Evolutionary conservation across 2,329 filamentous ascomycete genomes (phyloP), one percentile per base, ranked within the genome.

Genomic region (Clonostachys sp.): DNA sequence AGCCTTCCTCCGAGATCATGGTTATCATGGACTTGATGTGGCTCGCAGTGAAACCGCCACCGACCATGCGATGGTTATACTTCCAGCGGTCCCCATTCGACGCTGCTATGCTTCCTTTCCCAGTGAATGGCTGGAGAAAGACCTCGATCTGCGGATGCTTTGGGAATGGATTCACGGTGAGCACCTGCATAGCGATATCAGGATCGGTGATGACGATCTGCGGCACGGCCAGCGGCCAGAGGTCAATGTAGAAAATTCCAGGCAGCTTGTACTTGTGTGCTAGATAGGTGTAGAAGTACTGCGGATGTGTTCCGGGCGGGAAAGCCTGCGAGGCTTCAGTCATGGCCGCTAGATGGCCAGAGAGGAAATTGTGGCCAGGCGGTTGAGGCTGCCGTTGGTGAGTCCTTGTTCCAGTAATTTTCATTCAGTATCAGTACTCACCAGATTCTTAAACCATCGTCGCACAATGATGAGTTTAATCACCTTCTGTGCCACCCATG

Each of bases 231-330:
- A 62, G 39, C 6, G 61, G 61, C 61, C 60, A 62, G 17, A 62
- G 51, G 46, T 63, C 59, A 24, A 63, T 50, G 47, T 62, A 62
- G 49, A 55, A 62, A 35, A 63, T 46, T 42, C 55, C 60, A 16
- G 54, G 47, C 10, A 62, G 50, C 30, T 51, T 42, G 48, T 62
- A 59, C 24, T 52, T 55, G 14, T 54, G 50, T 5, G 55, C 51
- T 17, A 60, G 49, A 38, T 56, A 48, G 12, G 58, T 61, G 34
- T 55, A 51, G 41, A 51, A 51, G 18, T 48, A 44, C 47, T 60
- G 58, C 2, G 56, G 55, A 41, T 60, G 57, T 16, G 44, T 51
- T 45, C 56, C 53, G 12, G 50, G 50, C 10, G 59, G 60, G 9
- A 60, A 45, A 9, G 40, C 44, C 12, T 46, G 42, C 5, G 47